Evolutionary conservation across 129 eudicot genomes (phyloP).

Genomic region (Solidago caesia): DNA sequence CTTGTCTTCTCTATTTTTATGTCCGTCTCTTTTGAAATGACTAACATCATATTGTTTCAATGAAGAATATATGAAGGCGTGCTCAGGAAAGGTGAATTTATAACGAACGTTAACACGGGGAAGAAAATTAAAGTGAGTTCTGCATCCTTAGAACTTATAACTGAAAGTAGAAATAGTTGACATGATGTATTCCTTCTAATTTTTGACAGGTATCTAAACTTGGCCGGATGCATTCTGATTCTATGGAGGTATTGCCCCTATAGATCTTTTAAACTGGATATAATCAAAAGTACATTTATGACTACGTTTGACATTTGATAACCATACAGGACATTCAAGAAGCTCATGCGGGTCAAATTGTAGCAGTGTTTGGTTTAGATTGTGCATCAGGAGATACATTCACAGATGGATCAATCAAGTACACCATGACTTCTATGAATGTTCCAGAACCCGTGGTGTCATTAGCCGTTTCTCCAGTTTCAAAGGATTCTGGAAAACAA

Average conservation of each 20-base stretch:
- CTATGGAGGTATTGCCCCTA: constrained; percentile 80
- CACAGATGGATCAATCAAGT: constrained; percentile 89
- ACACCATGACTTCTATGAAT: constrained; percentile 99
- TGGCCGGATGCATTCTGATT: constrained; percentile 96
- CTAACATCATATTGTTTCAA: constrained; percentile 17
- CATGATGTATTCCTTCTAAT: not conserved
- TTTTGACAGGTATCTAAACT: constrained; percentile 78
- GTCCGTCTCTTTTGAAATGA: constrained; percentile 8
- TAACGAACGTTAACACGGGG: constrained; percentile 81
- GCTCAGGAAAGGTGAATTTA: constrained; percentile 85
- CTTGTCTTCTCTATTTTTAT: not conserved
- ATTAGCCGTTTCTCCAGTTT: constrained; percentile 87
- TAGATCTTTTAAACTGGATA: too few relatives aligned
- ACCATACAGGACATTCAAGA: constrained; percentile 83
- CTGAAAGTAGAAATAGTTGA: not conserved
- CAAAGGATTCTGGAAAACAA: constrained; percentile 93
- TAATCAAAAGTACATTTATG: not conserved
- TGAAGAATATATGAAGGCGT: constrained; percentile 93
- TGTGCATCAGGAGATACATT: constrained; percentile 99
- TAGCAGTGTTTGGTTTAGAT: constrained; percentile 98
- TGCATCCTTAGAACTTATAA: not conserved
- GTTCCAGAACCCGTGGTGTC: constrained; percentile 99
- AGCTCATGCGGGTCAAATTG: constrained; percentile 99
- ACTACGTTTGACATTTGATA: constrained; percentile 1
- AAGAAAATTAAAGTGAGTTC: constrained; percentile 79